Conservation (phyloP, 2,329 filamentous ascomycete genomes). For the Beauveria sp. region DNA sequence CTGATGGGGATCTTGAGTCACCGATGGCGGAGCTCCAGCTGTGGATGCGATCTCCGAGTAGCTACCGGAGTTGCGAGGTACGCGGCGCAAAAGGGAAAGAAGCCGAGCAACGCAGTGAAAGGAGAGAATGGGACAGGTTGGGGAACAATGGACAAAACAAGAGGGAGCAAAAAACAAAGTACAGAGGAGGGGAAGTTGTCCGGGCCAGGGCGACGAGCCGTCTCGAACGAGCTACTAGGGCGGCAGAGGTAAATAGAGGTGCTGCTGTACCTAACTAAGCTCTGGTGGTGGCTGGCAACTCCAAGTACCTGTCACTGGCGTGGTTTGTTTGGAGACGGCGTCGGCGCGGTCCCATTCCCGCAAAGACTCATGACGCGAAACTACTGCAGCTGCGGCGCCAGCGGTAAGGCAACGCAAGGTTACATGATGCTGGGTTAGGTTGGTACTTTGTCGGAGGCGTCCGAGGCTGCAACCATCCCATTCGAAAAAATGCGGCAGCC, state of each 20-base stretch:
- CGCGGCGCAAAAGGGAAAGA: background rate
- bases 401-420: background rate
- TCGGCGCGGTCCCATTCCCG: background rate
- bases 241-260: background rate
- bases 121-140: background rate
- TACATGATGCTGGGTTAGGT: background rate
- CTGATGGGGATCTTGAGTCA: slow-evolving; percentile 5
- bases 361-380: background rate
- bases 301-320: background rate
- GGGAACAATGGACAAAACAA: background rate
- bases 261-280: too few species aligned
- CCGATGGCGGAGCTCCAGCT: slow-evolving; percentile 6
- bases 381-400: slow-evolving; percentile 3
- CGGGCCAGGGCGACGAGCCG: background rate
- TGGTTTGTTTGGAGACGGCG: background rate
- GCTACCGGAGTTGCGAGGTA: slow-evolving; percentile 2
- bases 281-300: background rate
- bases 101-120: background rate
- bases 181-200: slow-evolving; percentile 5
- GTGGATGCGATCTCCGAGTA: slow-evolving; percentile 7
- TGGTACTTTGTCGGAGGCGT: background rate
- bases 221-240: background rate
- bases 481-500: background rate
- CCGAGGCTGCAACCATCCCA: slow-evolving; percentile 5
- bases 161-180: background rate